Conservation (phyloP, 1,284 basidiomycete genomes). For the Golubevia pallescens region DNA sequence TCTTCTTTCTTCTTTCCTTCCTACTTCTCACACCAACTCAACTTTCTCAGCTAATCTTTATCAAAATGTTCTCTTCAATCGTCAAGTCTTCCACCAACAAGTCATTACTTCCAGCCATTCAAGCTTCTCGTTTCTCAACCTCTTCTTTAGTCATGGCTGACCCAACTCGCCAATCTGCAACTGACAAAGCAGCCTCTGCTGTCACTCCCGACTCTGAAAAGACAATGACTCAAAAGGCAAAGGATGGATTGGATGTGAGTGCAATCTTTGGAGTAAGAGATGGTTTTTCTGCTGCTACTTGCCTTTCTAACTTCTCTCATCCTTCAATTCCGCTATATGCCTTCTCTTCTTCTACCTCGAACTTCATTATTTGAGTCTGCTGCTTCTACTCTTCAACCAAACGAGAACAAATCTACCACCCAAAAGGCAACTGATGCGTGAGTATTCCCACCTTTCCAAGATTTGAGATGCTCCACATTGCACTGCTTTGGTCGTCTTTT, state of each 20-base stretch:
- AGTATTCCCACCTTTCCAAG: no score
- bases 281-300: neutral
- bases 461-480: no score
- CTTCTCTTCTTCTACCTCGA: no score
- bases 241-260: neutral
- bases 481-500: no score
- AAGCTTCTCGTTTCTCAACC: neutral
- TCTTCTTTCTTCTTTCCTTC: neutral
- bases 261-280: neutral
- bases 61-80: neutral
- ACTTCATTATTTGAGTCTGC: no score
- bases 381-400: no score
- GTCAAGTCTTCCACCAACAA: neutral
- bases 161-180: slow-evolving; percentile 1
- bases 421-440: no score
- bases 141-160: neutral
- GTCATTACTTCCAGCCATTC: no score
- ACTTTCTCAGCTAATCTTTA: neutral
- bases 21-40: neutral
- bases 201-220: neutral
- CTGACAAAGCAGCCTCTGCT: neutral
- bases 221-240: neutral
- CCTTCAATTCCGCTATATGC: neutral
- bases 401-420: no score
- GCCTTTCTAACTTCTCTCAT: neutral